These are phyloP conservation scores for Macrolepiota dolichaula DNA, from an alignment of 768 basidiomycete species.

Conservation along the genomic window DNA sequence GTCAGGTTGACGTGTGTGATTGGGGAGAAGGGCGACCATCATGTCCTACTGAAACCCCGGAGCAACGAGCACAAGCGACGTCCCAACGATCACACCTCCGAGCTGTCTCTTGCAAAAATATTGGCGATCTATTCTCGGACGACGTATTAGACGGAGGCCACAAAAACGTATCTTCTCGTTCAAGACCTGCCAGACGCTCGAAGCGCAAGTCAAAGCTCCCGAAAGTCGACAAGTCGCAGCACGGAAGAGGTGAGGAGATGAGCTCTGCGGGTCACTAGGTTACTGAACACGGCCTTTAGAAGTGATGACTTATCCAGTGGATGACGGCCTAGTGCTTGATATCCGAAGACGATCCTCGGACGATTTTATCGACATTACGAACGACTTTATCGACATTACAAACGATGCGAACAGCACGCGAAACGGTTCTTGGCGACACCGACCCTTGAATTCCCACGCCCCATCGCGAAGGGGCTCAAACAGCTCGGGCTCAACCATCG, in stretches of 20 bases:
- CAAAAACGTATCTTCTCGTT: background rate
- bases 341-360: conserved; percentile 16
- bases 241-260: background rate
- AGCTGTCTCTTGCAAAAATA: conserved; percentile 8
- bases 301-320: background rate
- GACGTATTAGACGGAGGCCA: background rate
- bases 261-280: background rate
- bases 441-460: conserved; percentile 33
- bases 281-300: background rate
- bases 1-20: background rate
- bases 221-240: background rate
- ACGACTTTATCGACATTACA: conserved; percentile 6
- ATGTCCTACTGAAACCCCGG: background rate
- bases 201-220: background rate
- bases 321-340: conserved; percentile 17
- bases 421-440: conserved; percentile 18
- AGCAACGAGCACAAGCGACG: background rate
- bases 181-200: background rate
- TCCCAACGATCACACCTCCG: conserved; percentile 4
- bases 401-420: conserved; percentile 7
- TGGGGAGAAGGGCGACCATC: conserved; percentile 11
- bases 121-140: conserved; percentile 8
- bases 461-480: conserved; percentile 20
- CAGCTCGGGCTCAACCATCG: conserved; percentile 28
- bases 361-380: conserved; percentile 5